Conservation (phyloP, 345 rosid species). For the Eucalyptus tenuipes region DNA sequence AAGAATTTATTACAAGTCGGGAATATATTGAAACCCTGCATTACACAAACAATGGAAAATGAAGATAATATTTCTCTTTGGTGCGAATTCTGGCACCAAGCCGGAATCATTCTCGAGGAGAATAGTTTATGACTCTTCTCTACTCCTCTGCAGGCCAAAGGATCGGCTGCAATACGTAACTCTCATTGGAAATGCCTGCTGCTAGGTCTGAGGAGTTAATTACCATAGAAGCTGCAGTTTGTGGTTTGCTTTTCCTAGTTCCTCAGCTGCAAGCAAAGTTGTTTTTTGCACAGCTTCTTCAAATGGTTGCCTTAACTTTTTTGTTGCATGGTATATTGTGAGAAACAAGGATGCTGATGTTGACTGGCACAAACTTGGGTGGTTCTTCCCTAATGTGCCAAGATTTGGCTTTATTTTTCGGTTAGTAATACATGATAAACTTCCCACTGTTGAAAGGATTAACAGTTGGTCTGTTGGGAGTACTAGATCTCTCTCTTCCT, state of each 20-base stretch:
- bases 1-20: fast-evolving
- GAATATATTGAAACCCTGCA: neutral
- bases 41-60: neutral
- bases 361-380: no score
- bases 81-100: neutral
- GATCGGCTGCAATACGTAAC: fast-evolving
- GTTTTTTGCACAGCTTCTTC: neutral
- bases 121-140: neutral
- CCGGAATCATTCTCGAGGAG: neutral
- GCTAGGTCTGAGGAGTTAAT: neutral
- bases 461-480: fast-evolving
- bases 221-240: neutral
- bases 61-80: neutral
- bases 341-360: neutral
- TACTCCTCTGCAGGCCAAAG: neutral
- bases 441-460: neutral
- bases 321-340: neutral
- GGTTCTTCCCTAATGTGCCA: no score
- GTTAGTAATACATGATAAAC: neutral
- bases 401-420: neutral
- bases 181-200: neutral
- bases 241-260: neutral
- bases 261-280: neutral
- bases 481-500: neutral
- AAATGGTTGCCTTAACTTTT: neutral